Evolutionary conservation across 129 eudicot species (phyloP).

Genomic region (Pseudognaphalium luteoalbum): DNA sequence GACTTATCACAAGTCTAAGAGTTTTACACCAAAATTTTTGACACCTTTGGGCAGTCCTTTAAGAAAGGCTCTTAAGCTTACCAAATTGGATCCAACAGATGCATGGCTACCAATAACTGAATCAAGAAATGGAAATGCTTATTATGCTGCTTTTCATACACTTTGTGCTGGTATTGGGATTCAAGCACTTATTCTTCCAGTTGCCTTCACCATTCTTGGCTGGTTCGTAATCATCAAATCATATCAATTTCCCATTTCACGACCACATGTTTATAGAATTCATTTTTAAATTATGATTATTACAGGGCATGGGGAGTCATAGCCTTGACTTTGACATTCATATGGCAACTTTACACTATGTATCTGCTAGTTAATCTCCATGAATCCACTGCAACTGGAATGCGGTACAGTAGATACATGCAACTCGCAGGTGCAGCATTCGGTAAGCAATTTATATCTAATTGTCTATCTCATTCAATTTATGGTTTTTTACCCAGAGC

Average conservation of each 20-base stretch:
- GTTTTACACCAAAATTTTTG: background rate
- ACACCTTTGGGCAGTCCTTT: constrained; percentile 13
- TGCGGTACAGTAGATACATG: constrained; percentile 12
- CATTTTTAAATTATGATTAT: background rate
- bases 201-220: constrained; percentile 52
- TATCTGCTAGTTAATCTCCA: constrained; percentile 2
- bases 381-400: background rate
- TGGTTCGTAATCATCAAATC: constrained; percentile 8
- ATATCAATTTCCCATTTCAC: background rate
- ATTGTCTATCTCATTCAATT: no score
- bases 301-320: constrained; percentile 12
- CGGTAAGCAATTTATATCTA: background rate
- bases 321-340: constrained; percentile 1
- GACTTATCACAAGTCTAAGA: background rate
- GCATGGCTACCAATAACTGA: constrained; percentile 56
- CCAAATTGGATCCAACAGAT: constrained; percentile 39
- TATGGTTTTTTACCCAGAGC: no score
- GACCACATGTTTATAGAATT: background rate
- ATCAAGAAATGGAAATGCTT: constrained; percentile 37
- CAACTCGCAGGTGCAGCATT: constrained; percentile 4
- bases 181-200: constrained; percentile 50
- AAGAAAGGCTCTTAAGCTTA: constrained; percentile 14
- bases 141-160: constrained; percentile 46
- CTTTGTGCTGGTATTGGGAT: constrained; percentile 51
- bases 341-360: constrained; percentile 8